These are phyloP conservation scores for Lignosus rhinocerotis DNA, from an alignment of 1,284 basidiomycete genomes.

Conservation along the genomic window DNA sequence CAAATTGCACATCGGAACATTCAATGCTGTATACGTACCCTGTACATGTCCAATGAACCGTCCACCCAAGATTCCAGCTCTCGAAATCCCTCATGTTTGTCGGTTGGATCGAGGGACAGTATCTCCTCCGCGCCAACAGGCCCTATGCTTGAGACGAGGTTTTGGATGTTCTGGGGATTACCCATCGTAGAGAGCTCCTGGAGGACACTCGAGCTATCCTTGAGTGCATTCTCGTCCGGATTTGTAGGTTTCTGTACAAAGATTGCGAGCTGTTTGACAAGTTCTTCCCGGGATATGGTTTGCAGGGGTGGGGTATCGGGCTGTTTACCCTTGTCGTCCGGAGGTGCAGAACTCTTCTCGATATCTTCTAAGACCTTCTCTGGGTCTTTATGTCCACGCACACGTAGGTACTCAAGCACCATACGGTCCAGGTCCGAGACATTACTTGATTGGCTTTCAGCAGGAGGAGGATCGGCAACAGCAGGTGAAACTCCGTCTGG, in stretches of 20 bases:
- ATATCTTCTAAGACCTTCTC: slow-evolving; percentile 77
- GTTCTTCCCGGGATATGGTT: slow-evolving; percentile 57
- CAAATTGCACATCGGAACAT: background rate
- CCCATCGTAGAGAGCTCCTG: slow-evolving; percentile 67
- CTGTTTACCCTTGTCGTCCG: slow-evolving; percentile 53
- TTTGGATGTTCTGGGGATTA: slow-evolving; percentile 68
- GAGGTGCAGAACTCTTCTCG: slow-evolving; percentile 46
- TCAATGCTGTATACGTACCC: slow-evolving; percentile 44
- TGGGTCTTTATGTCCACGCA: slow-evolving; percentile 78
- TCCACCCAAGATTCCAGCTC: slow-evolving; percentile 95
- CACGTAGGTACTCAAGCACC: slow-evolving; percentile 83
- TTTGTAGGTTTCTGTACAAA: slow-evolving; percentile 64
- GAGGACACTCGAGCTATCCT: slow-evolving; percentile 62
- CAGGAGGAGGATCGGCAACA: slow-evolving; percentile 18
- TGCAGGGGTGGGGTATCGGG: slow-evolving; percentile 37
- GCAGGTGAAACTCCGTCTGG: slow-evolving; percentile 32
- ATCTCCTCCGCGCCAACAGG: slow-evolving; percentile 81
- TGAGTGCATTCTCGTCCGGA: slow-evolving; percentile 66
- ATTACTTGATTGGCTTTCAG: slow-evolving; percentile 22
- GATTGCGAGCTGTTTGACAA: slow-evolving; percentile 65
- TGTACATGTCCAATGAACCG: slow-evolving; percentile 85
- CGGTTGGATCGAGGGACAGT: slow-evolving; percentile 82
- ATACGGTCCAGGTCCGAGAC: slow-evolving; percentile 52
- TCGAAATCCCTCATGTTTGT: slow-evolving; percentile 85
- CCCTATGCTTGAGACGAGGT: slow-evolving; percentile 73